Percentiles rank a stretch among this genome's conserved stretches.
These are phyloP conservation scores for Entomortierella parvispora DNA, from an alignment of 192 early-diverging fungal genomes.

Conservation along the genomic window DNA sequence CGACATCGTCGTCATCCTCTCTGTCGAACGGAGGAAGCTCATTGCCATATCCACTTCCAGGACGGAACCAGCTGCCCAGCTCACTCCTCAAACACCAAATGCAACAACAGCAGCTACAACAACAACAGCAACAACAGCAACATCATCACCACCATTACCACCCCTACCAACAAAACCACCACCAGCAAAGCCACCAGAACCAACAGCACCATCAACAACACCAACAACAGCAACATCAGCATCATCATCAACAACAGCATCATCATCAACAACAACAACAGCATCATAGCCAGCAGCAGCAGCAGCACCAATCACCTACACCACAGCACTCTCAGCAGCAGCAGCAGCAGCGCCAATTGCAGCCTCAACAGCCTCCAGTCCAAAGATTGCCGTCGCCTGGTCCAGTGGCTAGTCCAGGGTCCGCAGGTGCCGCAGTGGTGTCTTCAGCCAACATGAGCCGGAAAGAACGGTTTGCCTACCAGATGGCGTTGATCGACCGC, in stretches of 20 bases:
- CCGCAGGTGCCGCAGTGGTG: background rate
- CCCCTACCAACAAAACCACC: background rate
- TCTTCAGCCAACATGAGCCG: constrained; percentile 44
- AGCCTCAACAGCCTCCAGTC: no score
- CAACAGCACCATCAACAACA: constrained; percentile 12
- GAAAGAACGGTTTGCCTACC: constrained; percentile 61
- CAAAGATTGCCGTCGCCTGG: no score
- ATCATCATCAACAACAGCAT: background rate
- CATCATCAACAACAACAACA: background rate
- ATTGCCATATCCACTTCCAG: constrained; percentile 21
- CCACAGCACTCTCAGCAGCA: constrained; percentile 1
- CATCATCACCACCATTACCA: constrained; percentile 8
- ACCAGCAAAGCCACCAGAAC: constrained; percentile 7
- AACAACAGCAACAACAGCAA: constrained; percentile 17
- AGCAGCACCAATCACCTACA: background rate
- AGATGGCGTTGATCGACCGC: constrained; percentile 76
- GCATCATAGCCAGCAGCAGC: background rate
- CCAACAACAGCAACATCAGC: background rate
- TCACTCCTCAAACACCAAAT: constrained; percentile 3
- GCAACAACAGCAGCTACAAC: constrained; percentile 19
- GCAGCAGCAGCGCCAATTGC: constrained; percentile 15
- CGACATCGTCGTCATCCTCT: constrained; percentile 27
- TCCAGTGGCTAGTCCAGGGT: background rate
- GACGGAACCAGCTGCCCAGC: background rate
- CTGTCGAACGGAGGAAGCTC: constrained; percentile 9